Conservation (phyloP, 2,329 filamentous ascomycete genomes). For the Clarireedia sp. region DNA sequence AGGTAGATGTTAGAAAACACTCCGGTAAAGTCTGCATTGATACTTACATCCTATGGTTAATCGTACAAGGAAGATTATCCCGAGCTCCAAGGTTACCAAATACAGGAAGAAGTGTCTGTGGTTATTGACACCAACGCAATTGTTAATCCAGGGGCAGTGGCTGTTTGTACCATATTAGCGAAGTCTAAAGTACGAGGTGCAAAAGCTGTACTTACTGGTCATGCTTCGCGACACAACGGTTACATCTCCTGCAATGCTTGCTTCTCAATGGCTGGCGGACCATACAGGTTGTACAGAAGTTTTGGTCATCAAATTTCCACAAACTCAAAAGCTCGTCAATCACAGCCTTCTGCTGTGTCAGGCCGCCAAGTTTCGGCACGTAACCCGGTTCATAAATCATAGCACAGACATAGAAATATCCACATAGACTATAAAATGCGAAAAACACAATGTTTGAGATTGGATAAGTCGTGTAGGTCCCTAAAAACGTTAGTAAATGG, state of each 20-base stretch:
- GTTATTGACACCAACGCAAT: conserved; percentile 93
- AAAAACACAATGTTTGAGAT: conserved; percentile 72
- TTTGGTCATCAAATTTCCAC: conserved; percentile 88
- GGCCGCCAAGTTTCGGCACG: conserved; percentile 81
- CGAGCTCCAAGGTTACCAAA: conserved; percentile 66
- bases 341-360: conserved; percentile 79
- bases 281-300: conserved; percentile 95
- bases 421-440: conserved; percentile 53
- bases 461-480: conserved; percentile 57
- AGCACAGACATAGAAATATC: conserved; percentile 79
- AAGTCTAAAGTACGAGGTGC: neutral
- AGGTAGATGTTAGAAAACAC: conserved; percentile 24
- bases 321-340: conserved; percentile 78
- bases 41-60: conserved; percentile 64
- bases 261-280: conserved; percentile 84
- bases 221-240: conserved; percentile 89
- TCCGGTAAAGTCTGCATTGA: neutral
- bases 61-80: conserved; percentile 64
- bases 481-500: conserved; percentile 37
- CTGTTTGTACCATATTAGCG: conserved; percentile 35
- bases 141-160: conserved; percentile 97
- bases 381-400: conserved; percentile 90
- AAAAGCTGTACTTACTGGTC: conserved; percentile 66
- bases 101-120: conserved; percentile 94
- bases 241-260: conserved; percentile 90